Evolutionary conservation across 2,329 filamentous ascomycete species (phyloP).

Genomic region (Furcasterigmium sp.): DNA sequence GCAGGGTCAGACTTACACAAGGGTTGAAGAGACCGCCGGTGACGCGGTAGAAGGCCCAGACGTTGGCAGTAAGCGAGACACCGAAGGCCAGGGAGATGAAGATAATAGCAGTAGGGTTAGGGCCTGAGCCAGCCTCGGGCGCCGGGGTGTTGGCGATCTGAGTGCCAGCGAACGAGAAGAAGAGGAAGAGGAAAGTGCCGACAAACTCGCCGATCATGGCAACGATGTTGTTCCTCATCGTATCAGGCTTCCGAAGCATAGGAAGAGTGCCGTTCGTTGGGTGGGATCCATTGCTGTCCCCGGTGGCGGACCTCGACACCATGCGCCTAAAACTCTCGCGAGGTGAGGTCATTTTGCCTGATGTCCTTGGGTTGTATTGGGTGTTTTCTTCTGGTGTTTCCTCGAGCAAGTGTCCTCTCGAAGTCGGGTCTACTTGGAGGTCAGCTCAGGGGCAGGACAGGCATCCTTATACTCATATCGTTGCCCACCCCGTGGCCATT

Average conservation of each 20-base stretch:
- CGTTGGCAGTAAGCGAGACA: conserved; percentile 44
- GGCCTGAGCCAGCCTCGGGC: conserved; percentile 7
- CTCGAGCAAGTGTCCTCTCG: too few species aligned
- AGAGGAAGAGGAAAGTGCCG: conserved; percentile 49
- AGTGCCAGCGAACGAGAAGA: conserved; percentile 34
- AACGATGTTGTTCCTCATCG: conserved; percentile 27
- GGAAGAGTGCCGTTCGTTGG: conserved; percentile 4
- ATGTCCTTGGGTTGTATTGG: too few species aligned
- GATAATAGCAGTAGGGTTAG: conserved; percentile 30
- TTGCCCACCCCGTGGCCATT: too few species aligned
- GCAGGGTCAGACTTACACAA: conserved; percentile 30
- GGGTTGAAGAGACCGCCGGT: conserved; percentile 48
- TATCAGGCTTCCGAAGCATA: conserved; percentile 8
- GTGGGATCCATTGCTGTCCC: too few species aligned
- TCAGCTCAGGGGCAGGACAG: too few species aligned
- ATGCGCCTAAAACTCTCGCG: too few species aligned
- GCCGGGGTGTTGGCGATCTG: conserved; percentile 23
- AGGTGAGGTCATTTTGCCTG: too few species aligned
- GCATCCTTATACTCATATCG: too few species aligned
- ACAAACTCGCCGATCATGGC: conserved; percentile 45
- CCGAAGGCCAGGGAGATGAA: conserved; percentile 47
- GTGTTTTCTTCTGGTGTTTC: too few species aligned
- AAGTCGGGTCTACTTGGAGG: too few species aligned
- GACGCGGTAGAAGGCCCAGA: conserved; percentile 53
- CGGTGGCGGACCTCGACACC: too few species aligned